Percentiles rank a stretch among this genome's conserved stretches.
phyloP scores from a whole-genome alignment of 129 eudicot genomes.

The Arctium minus region DNA sequence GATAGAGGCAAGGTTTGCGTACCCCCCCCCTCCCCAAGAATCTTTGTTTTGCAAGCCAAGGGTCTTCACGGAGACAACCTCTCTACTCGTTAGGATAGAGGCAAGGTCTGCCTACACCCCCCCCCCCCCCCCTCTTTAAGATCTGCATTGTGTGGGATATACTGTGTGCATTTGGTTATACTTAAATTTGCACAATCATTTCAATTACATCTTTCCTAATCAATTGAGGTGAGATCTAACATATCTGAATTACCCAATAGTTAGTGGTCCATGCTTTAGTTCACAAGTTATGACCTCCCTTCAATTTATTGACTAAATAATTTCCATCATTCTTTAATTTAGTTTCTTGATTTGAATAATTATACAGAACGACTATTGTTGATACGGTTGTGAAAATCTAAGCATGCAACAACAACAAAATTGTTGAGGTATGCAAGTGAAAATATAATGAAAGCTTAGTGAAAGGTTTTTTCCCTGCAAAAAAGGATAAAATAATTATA shows the following conservation, averaged over 20 bases:
- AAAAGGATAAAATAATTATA: not conserved
- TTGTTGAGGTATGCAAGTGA: not conserved
- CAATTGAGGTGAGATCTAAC: not conserved
- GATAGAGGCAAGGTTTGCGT: too few species aligned
- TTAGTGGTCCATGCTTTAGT: not conserved
- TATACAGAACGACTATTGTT: not conserved
- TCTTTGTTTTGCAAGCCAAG: too few species aligned
- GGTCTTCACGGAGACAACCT: too few species aligned
- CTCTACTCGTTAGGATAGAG: too few species aligned
- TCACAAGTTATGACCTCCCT: not conserved
- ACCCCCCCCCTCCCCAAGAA: too few species aligned
- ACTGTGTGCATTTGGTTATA: not conserved
- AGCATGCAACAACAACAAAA: not conserved
- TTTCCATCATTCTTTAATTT: not conserved
- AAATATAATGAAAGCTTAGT: not conserved
- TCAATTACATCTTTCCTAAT: not conserved
- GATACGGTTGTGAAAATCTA: not conserved
- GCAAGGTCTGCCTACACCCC: too few species aligned
- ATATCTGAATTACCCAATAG: not conserved
- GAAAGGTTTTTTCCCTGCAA: not conserved
- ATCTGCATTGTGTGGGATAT: too few species aligned
- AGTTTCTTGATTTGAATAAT: not conserved
- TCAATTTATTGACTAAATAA: not conserved
- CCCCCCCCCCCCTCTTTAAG: too few species aligned
- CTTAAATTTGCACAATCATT: not conserved